Evolutionary conservation across 306 rosid genomes (phyloP), one percentile per base, ranked within the genome.

Genomic region (Ormosia emarginata): DNA sequence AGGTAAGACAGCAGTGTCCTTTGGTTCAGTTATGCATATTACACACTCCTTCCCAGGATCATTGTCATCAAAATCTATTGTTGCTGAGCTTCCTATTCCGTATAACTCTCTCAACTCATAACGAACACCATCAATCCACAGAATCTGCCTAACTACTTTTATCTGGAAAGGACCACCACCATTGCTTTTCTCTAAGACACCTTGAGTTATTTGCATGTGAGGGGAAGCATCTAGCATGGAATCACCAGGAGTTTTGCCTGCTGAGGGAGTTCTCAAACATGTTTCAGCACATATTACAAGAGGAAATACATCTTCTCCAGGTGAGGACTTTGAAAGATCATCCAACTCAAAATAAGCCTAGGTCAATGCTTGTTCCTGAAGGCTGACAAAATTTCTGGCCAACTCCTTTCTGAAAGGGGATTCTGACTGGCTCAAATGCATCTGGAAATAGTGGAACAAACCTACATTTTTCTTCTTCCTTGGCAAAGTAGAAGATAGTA

Each of bases 1-100:
- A 65, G 99, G 99, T 73, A 95, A 81, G 30, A 93, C 91, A 47
- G 94, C 93, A 10, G 97, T 93, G 81, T 92, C 97, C 85, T 92
- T 95, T 39, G 94, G 92, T 85, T 96, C 94, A 1, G 97, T 91
- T 97, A 96, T 92, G 94, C 99, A 96, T 74, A 96, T 91, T n/a
- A 92, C 97, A 63, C 99, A 95, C 78, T 95, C 99, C 89, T 89
- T 90, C 66, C 94, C 96, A 9, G 87, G 52, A 85, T 90, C 97
- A 81, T 46, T 85, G 78, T 89, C 90, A 56, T 85, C 90, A 79
- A 92, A 90, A 85, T 82, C 90, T 79, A 80, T 88, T 10, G 74
- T 87, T 24, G 84, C 82, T 4, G 97, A 93, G 80, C 82, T 88
- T 83, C 91, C 93, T 33, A 95, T 89, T 81, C 99, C 99, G 64